Evolutionary conservation across 768 basidiomycete genomes (phyloP).

Genomic region (Rhizopogon salebrosus): DNA sequence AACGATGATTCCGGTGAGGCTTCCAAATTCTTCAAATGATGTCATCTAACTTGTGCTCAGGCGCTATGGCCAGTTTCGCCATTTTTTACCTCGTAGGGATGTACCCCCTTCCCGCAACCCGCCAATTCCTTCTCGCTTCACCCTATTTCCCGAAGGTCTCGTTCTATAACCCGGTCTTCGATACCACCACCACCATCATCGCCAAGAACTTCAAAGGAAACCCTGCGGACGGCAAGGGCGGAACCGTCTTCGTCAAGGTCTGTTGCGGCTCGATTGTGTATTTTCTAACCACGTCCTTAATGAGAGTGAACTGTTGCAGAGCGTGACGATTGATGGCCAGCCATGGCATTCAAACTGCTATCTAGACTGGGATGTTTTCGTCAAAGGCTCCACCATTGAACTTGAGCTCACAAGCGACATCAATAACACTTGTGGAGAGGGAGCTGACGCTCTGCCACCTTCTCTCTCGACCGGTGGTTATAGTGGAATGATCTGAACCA

Average conservation of each 20-base stretch:
- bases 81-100: slow-evolving; percentile 55
- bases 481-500: not conserved
- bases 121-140: slow-evolving; percentile 54
- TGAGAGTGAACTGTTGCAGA: slow-evolving; percentile 26
- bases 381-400: slow-evolving; percentile 45
- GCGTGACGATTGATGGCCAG: slow-evolving; percentile 50
- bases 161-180: slow-evolving; percentile 55
- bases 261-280: slow-evolving; percentile 3
- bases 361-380: slow-evolving; percentile 63
- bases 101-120: slow-evolving; percentile 60
- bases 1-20: slow-evolving; percentile 48
- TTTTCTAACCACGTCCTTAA: not conserved
- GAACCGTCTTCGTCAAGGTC: slow-evolving; percentile 55
- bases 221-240: slow-evolving; percentile 45
- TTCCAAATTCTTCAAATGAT: not conserved
- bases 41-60: slow-evolving; percentile 3
- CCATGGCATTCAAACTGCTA: slow-evolving; percentile 61
- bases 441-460: slow-evolving; percentile 44
- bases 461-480: slow-evolving; percentile 63
- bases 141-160: slow-evolving; percentile 58
- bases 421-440: slow-evolving; percentile 45
- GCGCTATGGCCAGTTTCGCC: slow-evolving; percentile 61
- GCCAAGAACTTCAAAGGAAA: slow-evolving; percentile 48
- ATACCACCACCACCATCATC: slow-evolving; percentile 51
- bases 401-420: slow-evolving; percentile 52